Percentiles rank a stretch among this genome's conserved stretches.
Conservation (phyloP, 305 asterid species). For the Fraxinus latifolia region DNA sequence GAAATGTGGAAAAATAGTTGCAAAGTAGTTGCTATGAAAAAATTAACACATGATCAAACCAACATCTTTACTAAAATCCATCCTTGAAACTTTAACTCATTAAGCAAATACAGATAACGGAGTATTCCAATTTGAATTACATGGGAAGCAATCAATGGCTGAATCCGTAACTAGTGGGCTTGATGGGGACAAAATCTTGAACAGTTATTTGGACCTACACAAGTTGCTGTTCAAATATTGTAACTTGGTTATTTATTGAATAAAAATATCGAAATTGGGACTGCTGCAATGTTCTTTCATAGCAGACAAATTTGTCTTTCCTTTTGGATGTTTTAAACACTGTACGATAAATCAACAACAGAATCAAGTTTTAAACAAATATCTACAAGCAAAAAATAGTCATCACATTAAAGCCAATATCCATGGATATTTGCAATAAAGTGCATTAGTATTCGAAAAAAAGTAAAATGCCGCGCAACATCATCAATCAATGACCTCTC, state of each 20-base stretch:
- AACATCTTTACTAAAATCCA: not conserved
- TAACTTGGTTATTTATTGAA: not conserved
- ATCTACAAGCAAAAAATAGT: not conserved
- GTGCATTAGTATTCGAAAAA: not conserved
- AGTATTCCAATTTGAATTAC: not conserved
- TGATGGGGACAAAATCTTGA: not conserved
- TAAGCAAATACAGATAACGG: not conserved
- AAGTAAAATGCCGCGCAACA: not conserved
- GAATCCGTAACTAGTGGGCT: not conserved
- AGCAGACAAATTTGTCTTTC: not conserved
- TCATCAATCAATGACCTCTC: not conserved
- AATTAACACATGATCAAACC: not conserved
- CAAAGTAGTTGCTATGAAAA: not conserved
- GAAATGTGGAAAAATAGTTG: not conserved
- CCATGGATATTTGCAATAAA: constrained; percentile 1
- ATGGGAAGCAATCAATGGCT: not conserved
- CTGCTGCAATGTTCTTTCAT: not conserved
- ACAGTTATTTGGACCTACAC: not conserved
- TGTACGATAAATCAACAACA: not conserved
- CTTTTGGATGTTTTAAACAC: not conserved
- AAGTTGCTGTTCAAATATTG: not conserved
- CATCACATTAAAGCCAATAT: not conserved
- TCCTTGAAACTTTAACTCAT: not conserved
- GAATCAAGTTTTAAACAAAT: not conserved
- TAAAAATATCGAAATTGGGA: not conserved